Base-by-base conservation (phyloP, 1,284 basidiomycete species). In the Rhodotorula mucilaginosa region DNA sequence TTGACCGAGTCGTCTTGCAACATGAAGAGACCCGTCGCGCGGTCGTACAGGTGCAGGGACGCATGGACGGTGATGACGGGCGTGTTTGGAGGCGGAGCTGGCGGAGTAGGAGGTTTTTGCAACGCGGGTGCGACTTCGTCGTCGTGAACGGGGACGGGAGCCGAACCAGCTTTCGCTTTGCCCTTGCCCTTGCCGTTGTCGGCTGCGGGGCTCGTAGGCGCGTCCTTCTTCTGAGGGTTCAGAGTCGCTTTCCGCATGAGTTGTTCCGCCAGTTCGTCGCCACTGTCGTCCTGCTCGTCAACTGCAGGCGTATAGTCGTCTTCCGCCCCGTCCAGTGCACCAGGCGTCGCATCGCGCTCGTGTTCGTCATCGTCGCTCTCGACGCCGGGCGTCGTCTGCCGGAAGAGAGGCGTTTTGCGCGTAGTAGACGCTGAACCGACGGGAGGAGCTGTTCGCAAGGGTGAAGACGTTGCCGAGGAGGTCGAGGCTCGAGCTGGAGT, bases 31-130 rank as follows among this genome's bases (percentile, higher is more conserved):
- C 87, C 88, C 8, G 83, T 83, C 15, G 88, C 86, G 39, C 84
- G 80, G 78, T 95, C 88, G 88, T 93, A 98, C 10, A 89, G 80
- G 77, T 87, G 86, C 18, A 87, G 81, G 68, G 86, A 86, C 2
- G 84, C 85, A 21, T 78, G 58, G n/a, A 80, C 80, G 3, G 57
- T 62, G 34, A 78, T 62, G 61, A 78, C 54, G 5, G 76, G 64
- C 7, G 48, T 29, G 47, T 61, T 31, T 12, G 70, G 59, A 34
- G 52, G 54, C 59, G 65, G 68, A 10, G 57, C 70, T 4, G 70
- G 66, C 12, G 71, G 67, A 12, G 64, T 26, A 21, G 67, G 69
- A 13, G 75, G 75, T 31, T 63, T 59, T 18, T 65, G 65, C 61
- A 70, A 12, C 0, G 71, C 34, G 4, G 62, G 19, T 1, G 73